Evolutionary conservation across 2,329 filamentous ascomycete species (phyloP).

Genomic region (Penicillium sp.): DNA sequence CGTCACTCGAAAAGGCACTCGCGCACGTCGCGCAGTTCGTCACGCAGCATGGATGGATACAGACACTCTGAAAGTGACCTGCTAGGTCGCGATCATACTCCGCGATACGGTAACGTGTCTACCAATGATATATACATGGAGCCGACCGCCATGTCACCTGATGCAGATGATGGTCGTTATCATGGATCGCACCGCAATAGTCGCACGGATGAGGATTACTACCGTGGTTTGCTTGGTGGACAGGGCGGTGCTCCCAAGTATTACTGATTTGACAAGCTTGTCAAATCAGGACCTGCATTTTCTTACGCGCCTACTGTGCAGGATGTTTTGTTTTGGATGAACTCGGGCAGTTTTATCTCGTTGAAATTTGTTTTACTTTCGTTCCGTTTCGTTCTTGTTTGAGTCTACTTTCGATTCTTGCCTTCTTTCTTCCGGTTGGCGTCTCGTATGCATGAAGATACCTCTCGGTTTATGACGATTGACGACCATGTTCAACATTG

Average conservation of each 20-base stretch:
- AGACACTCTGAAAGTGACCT: constrained; percentile 39
- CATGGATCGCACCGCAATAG: constrained; percentile 24
- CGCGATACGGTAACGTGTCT: constrained; percentile 20
- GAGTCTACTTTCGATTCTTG: not conserved
- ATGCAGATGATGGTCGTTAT: constrained; percentile 32
- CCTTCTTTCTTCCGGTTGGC: constrained; percentile 6
- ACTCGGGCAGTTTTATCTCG: not conserved
- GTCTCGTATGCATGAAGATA: constrained; percentile 23
- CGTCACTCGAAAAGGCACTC: constrained; percentile 14
- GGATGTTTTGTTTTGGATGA: not conserved
- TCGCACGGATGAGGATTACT: constrained; percentile 40
- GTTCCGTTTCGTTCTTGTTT: not conserved
- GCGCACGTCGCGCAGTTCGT: constrained; percentile 32
- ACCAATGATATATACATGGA: constrained; percentile 28
- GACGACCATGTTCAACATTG: constrained; percentile 11
- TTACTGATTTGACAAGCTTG: constrained; percentile 17
- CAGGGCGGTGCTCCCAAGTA: constrained; percentile 30
- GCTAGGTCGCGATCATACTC: constrained; percentile 21
- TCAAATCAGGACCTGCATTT: not conserved
- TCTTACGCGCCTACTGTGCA: not conserved
- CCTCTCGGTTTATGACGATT: constrained; percentile 14
- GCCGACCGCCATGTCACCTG: constrained; percentile 23
- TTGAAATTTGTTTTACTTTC: not conserved
- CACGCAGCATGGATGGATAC: constrained; percentile 33
- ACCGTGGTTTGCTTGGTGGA: constrained; percentile 34